These are phyloP conservation scores for Neurospora crassa DNA, from an alignment of 2,329 filamentous ascomycete species.

Conservation along the genomic window DNA sequence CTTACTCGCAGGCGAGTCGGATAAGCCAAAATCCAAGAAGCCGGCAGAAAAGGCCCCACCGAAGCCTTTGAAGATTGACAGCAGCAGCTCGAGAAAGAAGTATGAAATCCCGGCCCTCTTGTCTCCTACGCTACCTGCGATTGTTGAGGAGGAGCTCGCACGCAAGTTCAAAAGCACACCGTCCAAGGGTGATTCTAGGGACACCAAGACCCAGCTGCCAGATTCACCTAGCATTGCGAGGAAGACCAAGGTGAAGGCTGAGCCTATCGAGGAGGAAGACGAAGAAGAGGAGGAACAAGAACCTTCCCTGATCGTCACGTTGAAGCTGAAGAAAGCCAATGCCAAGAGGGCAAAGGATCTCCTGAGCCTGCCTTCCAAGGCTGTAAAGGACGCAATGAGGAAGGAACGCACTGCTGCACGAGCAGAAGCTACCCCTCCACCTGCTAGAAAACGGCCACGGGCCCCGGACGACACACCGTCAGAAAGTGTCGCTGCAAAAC, in stretches of 20 bases:
- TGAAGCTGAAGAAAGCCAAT: slow-evolving; percentile 40
- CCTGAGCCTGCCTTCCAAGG: slow-evolving; percentile 33
- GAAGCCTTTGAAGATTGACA: slow-evolving; percentile 20
- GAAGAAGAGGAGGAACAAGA: slow-evolving; percentile 23
- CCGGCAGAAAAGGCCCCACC: slow-evolving; percentile 15
- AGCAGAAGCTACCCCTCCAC: slow-evolving; percentile 28
- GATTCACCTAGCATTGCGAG: slow-evolving; percentile 26
- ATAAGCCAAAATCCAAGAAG: slow-evolving; percentile 24
- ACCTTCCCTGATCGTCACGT: slow-evolving; percentile 28
- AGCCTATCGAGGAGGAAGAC: slow-evolving; percentile 26
- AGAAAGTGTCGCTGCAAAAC: slow-evolving; percentile 25
- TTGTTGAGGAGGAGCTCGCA: slow-evolving; percentile 38
- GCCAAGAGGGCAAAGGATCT: slow-evolving; percentile 36
- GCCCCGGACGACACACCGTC: slow-evolving; percentile 25
- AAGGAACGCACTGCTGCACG: slow-evolving; percentile 32
- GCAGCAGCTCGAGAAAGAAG: slow-evolving; percentile 23
- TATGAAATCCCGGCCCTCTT: slow-evolving; percentile 39
- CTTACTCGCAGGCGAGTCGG: slow-evolving; percentile 27
- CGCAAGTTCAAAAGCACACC: slow-evolving; percentile 24
- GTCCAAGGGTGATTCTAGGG: slow-evolving; percentile 16
- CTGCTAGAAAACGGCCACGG: slow-evolving; percentile 41
- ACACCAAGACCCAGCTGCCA: slow-evolving; percentile 16
- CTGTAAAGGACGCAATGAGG: slow-evolving; percentile 26
- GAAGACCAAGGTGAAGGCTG: slow-evolving; percentile 25
- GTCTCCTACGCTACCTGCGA: slow-evolving; percentile 45